Percentiles rank a stretch among this genome's conserved stretches.
Conservation (phyloP, 2,329 filamentous ascomycete species). For the Diaporthe citrichinensis region DNA sequence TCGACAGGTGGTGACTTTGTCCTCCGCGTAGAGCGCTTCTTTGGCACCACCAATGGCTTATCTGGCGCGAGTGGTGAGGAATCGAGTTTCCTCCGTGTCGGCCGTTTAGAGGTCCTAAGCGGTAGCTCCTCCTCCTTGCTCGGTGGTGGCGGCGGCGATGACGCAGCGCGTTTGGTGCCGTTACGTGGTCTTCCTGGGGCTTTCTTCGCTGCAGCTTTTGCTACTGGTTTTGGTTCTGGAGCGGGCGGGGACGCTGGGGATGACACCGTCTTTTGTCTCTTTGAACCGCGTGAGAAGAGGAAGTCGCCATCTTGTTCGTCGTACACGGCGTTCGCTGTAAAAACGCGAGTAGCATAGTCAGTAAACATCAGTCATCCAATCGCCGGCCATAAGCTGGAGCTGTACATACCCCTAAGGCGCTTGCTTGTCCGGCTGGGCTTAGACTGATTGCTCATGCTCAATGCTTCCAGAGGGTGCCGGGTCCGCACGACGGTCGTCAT, state of each 20-base stretch:
- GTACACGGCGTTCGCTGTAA: conserved; percentile 59
- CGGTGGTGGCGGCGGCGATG: conserved; percentile 45
- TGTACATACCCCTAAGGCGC: conserved; percentile 69
- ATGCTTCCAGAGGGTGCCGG: conserved; percentile 74
- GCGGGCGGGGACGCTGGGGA: conserved; percentile 44
- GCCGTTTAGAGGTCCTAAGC: conserved; percentile 45
- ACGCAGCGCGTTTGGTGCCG: conserved; percentile 50
- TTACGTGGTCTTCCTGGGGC: conserved; percentile 53
- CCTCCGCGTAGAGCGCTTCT: conserved; percentile 56
- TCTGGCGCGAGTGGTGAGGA: conserved; percentile 55
- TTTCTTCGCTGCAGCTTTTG: conserved; percentile 60
- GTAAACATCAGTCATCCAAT: not conserved
- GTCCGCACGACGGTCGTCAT: conserved; percentile 79
- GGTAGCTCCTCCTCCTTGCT: conserved; percentile 40
- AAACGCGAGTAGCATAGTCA: not conserved
- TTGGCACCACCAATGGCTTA: conserved; percentile 54
- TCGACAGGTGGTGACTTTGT: conserved; percentile 59
- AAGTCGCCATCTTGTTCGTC: conserved; percentile 86
- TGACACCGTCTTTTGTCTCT: conserved; percentile 70
- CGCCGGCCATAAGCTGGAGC: not conserved
- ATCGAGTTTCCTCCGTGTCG: conserved; percentile 57
- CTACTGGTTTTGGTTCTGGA: conserved; percentile 57
- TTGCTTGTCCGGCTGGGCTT: conserved; percentile 72
- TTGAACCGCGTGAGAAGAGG: conserved; percentile 78
- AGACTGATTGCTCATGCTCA: conserved; percentile 77